Conservation (phyloP, 208 protist species). For the Willaertia magna region DNA sequence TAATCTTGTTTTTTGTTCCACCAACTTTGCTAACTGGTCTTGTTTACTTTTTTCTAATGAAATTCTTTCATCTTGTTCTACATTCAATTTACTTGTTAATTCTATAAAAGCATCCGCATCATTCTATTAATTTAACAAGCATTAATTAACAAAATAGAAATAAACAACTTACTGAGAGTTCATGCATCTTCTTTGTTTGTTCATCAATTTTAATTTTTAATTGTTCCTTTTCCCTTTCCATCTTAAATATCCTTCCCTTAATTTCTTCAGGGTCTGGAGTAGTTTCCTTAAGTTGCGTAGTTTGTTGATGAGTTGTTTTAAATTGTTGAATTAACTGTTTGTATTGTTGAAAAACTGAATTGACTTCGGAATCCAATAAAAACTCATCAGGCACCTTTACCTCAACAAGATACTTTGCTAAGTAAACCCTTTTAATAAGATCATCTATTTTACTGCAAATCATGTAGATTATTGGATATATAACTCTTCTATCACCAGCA, state of each 20-base stretch:
- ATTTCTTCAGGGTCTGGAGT: neutral
- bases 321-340: conserved; percentile 1
- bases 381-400: conserved; percentile 10
- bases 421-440: neutral
- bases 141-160: neutral
- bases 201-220: neutral
- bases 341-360: neutral
- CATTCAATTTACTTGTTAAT: neutral
- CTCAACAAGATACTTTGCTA: neutral
- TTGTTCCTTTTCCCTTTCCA: conserved; percentile 10
- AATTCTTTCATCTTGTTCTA: neutral
- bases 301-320: neutral
- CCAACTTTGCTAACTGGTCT: neutral
- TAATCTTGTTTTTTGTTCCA: neutral
- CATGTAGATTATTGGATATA: neutral
- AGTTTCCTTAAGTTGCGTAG: neutral
- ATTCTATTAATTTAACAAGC: neutral
- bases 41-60: neutral
- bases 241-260: neutral
- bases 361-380: neutral
- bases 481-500: neutral
- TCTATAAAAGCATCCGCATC: neutral
- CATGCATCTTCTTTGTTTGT: neutral
- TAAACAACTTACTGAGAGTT: neutral
- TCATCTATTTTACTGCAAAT: neutral